Evolutionary conservation across 805 yeast species (phyloP).

Genomic region (Candida lessepsii): DNA sequence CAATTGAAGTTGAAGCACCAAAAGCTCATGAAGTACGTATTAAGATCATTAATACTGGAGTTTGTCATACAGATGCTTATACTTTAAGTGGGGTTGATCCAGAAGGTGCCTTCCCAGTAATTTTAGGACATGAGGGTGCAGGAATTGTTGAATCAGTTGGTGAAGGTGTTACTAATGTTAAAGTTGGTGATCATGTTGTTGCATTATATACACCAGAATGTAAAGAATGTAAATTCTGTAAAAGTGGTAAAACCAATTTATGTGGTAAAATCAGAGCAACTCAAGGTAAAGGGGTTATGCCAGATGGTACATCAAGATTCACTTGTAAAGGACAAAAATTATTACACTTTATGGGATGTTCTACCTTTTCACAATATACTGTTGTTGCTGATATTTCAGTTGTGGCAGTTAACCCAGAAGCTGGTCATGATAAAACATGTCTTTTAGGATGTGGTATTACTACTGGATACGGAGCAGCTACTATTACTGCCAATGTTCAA

Average conservation of each 20-base stretch:
- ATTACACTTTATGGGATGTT: conserved; percentile 96
- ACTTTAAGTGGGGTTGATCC: conserved; percentile 94
- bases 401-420: conserved; percentile 83
- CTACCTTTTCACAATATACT: conserved; percentile 95
- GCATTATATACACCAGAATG: conserved; percentile 98
- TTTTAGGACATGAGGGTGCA: conserved; percentile 98
- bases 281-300: conserved; percentile 98
- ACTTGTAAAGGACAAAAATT: conserved; percentile 79
- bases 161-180: conserved; percentile 86
- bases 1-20: conserved; percentile 89
- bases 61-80: conserved; percentile 98
- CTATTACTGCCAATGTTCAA: conserved; percentile 86
- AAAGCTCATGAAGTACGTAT: conserved; percentile 97
- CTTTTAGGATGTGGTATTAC: conserved; percentile 98
- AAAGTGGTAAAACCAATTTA: conserved; percentile 91
- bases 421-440: conserved; percentile 84
- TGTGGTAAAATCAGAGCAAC: conserved; percentile 96
- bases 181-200: conserved; percentile 91
- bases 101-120: conserved; percentile 91
- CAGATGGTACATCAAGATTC: conserved; percentile 95
- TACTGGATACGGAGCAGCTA: conserved; percentile 97
- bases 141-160: conserved; percentile 96
- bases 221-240: conserved; percentile 90
- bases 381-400: conserved; percentile 97
- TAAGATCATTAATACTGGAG: conserved; percentile 84